Evolutionary conservation across 2,329 filamentous ascomycete genomes (phyloP).

Genomic region (Aspergillus sp.): DNA sequence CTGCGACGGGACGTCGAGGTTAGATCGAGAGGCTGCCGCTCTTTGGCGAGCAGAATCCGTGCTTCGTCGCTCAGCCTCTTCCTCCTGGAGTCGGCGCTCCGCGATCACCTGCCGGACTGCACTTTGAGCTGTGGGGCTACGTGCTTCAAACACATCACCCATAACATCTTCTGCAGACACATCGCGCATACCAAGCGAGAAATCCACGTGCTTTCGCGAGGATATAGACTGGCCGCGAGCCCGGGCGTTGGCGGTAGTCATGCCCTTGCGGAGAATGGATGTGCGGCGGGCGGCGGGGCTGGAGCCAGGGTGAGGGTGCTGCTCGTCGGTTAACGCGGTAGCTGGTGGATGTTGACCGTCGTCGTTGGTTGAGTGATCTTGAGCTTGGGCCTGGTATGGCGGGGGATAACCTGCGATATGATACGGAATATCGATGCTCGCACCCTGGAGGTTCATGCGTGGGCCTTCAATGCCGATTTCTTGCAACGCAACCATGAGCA

Average conservation of each 20-base stretch:
- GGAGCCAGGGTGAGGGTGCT: constrained; percentile 25
- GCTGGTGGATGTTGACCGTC: constrained; percentile 47
- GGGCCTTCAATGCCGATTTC: constrained; percentile 84
- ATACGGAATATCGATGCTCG: constrained; percentile 65
- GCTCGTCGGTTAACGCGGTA: constrained; percentile 25
- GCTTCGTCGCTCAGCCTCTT: constrained; percentile 30
- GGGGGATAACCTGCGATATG: constrained; percentile 56
- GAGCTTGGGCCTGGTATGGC: constrained; percentile 42
- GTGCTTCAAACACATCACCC: constrained; percentile 66
- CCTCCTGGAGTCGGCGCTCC: constrained; percentile 40
- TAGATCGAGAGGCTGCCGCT: constrained; percentile 15
- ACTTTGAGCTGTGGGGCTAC: constrained; percentile 42
- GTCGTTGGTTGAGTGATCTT: constrained; percentile 36
- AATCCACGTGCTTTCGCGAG: constrained; percentile 66
- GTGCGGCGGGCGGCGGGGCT: constrained; percentile 36
- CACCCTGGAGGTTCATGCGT: constrained; percentile 68
- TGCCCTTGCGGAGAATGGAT: constrained; percentile 57
- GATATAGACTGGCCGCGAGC: constrained; percentile 58
- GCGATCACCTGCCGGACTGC: constrained; percentile 36
- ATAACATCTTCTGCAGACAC: constrained; percentile 59
- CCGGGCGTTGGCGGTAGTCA: constrained; percentile 44
- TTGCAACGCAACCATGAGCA: constrained; percentile 82
- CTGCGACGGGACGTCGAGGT: constrained; percentile 24
- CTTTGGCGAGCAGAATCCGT: constrained; percentile 26
- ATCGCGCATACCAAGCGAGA: constrained; percentile 66